Conservation (phyloP, 306 rosid species). For the Coriaria nepalensis region DNA sequence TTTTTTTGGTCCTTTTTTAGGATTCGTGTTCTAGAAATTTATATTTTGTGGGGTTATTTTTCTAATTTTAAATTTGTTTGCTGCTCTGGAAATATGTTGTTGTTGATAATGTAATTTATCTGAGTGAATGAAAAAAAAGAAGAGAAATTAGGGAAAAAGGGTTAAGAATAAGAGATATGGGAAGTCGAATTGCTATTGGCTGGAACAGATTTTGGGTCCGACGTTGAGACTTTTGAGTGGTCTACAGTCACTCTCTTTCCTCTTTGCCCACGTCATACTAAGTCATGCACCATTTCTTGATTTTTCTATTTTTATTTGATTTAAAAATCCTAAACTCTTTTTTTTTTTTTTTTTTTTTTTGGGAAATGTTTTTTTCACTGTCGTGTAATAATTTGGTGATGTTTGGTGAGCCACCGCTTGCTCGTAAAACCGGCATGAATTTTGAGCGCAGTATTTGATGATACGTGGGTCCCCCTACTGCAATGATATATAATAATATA, state of each 20-base stretch:
- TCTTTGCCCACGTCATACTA: no score
- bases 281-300: no score
- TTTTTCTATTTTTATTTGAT: no score
- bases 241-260: constrained; percentile 2
- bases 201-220: constrained; percentile 53
- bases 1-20: no score
- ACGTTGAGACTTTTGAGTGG: constrained; percentile 30
- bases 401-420: background rate
- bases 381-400: background rate
- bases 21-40: no score
- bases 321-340: no score
- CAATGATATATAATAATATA: no score
- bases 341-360: background rate
- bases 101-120: background rate
- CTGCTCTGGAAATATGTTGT: background rate
- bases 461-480: no score
- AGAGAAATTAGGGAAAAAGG: constrained; percentile 1
- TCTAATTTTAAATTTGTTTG: background rate
- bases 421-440: no score
- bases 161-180: constrained; percentile 44
- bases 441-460: no score
- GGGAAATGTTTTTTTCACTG: background rate
- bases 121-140: background rate
- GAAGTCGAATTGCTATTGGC: constrained; percentile 43
- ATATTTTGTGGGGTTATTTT: no score